Evolutionary conservation across 371 early-diverging fungal species (phyloP).

Genomic region (Amoeboaphelidium protococcarum): DNA sequence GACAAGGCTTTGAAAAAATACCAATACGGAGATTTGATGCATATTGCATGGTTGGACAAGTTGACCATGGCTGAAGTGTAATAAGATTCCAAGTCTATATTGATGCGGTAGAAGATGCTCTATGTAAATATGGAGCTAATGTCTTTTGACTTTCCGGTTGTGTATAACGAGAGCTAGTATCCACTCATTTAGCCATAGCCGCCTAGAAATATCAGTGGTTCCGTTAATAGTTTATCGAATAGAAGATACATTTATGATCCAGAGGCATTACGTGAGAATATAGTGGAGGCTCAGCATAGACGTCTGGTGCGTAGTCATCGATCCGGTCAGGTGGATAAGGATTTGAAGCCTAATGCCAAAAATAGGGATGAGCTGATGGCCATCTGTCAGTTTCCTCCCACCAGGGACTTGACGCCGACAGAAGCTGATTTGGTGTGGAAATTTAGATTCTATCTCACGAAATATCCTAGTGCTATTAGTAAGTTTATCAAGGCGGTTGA

Average conservation of each 20-base stretch:
- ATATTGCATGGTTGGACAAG: conserved; percentile 69
- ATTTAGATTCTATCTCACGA: conserved; percentile 69
- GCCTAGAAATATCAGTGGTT: background rate
- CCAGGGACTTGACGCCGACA: conserved; percentile 39
- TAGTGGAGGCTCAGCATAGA: conserved; percentile 87
- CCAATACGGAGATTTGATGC: conserved; percentile 55
- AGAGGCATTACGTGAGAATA: conserved; percentile 51
- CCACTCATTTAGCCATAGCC: no score
- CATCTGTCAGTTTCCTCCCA: conserved; percentile 44
- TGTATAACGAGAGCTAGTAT: conserved; percentile 67
- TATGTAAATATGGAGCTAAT: conserved; percentile 63
- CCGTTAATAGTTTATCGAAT: conserved; percentile 7
- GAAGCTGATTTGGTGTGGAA: conserved; percentile 90
- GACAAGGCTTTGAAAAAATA: conserved; percentile 41
- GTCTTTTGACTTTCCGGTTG: conserved; percentile 72
- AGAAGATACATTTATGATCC: conserved; percentile 23
- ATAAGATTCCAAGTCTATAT: no score
- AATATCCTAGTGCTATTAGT: conserved; percentile 74
- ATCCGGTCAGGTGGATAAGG: conserved; percentile 62
- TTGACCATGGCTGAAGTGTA: conserved; percentile 58
- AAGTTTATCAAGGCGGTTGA: conserved; percentile 85
- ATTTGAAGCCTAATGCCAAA: conserved; percentile 78
- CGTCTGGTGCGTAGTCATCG: conserved; percentile 66
- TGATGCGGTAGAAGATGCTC: no score
- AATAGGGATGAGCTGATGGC: conserved; percentile 76